Evolutionary conservation across 331 rosid species (phyloP).

Genomic region (Pyrus hybrid): DNA sequence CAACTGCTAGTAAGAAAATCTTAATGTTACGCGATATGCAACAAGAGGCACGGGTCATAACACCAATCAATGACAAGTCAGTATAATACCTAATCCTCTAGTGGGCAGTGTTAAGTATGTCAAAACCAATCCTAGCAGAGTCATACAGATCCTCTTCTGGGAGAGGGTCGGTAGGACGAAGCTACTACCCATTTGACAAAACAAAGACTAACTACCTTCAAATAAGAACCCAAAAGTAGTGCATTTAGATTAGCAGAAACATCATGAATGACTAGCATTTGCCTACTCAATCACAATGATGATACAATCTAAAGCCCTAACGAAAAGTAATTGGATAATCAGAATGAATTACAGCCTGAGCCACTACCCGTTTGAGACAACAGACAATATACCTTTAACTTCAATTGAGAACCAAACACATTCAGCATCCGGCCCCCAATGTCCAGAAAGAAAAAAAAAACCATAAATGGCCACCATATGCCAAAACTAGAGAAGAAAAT

Average conservation of each 20-base stretch:
- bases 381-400: neutral
- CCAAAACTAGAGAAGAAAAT: neutral
- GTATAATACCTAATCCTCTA: neutral
- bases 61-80: neutral
- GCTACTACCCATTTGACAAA: neutral
- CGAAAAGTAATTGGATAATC: neutral
- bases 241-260: neutral
- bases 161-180: no score
- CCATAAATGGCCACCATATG: neutral
- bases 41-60: neutral
- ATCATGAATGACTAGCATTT: neutral
- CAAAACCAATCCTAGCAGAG: neutral
- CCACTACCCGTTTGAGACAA: neutral
- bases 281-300: neutral
- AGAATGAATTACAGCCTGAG: neutral
- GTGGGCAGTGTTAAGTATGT: no score
- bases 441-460: neutral
- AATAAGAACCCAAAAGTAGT: neutral
- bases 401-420: neutral
- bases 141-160: no score
- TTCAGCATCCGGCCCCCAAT: neutral
- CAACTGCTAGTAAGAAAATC: neutral
- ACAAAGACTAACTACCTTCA: neutral
- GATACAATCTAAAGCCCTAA: neutral
- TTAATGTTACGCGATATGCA: neutral